Evolutionary conservation across 164 flowering plant genomes (phyloP).

Genomic region (Vitis vinifera): ASM3070453v1 NC_081815.1:7603001-7603500

Average conservation of each 20-base stretch:
- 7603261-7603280: background rate
- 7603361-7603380: slow-evolving; percentile 77
- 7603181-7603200: background rate
- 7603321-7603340: background rate
- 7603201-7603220: background rate
- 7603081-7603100: background rate
- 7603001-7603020: background rate
- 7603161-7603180: background rate
- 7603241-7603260: too few relatives aligned
- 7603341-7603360: background rate
- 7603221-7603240: too few relatives aligned
- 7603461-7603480: slow-evolving; percentile 82
- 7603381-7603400: slow-evolving; percentile 85
- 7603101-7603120: background rate
- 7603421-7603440: slow-evolving; percentile 86
- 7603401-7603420: slow-evolving; percentile 91
- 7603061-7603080: background rate
- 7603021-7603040: too few relatives aligned
- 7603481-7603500: slow-evolving; percentile 87
- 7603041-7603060: too few relatives aligned
- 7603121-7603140: background rate
- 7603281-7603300: background rate
- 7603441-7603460: slow-evolving; percentile 65
- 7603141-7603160: background rate
- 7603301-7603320: background rate